Evolutionary conservation across 2,329 filamentous ascomycete species (phyloP), one percentile per base, ranked within the genome.

Genomic region (Verticillium longisporum): DNA sequence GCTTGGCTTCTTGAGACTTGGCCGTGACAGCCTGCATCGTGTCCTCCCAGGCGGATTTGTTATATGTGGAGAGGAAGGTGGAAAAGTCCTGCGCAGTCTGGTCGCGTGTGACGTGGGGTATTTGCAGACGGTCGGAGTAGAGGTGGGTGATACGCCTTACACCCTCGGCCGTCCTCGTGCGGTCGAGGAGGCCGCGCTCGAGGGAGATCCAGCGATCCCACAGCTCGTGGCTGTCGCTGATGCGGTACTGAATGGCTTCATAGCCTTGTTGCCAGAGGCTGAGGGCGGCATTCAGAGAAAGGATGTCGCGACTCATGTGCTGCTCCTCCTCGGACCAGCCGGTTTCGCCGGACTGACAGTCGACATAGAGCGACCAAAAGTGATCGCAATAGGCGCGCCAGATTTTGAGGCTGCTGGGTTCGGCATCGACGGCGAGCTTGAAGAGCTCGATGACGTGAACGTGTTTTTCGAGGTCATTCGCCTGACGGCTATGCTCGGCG

Each of bases 321-420:
- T 85, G 85, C 66, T 93, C 90, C 33, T 92, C 89, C 33, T 86
- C 82, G 6, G 86, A 75, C 83, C 85, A 86, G 53, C 78, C 78
- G 21, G 80, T 76, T 60, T 83, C 80, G 60, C 80, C 71, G 53
- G 74, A 81, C 71, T 88, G 84, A 67, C 84, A 86, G 66, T 85
- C 84, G 58, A 81, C 80, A 72, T 90, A 88, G 11, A 92, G 84
- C 21, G 84, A 83, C 80, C 88, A 88, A 64, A 93, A 86, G 74
- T 88, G 94, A 68, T 92, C 87, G 73, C 88, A 91, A 70, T 93
- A 94, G 33, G 86, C 82, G 62, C 87, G 81, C 91, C 91, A 95
- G 50, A 94, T 77, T 64, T 84, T 86, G 62, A 89, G 78, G 68
- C 90, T 93, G 66, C 83, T 87, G 11, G 89, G 88, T 73, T 94